Conservation (phyloP, 139 green algal genomes). For the Ulvella scutata region DNA sequence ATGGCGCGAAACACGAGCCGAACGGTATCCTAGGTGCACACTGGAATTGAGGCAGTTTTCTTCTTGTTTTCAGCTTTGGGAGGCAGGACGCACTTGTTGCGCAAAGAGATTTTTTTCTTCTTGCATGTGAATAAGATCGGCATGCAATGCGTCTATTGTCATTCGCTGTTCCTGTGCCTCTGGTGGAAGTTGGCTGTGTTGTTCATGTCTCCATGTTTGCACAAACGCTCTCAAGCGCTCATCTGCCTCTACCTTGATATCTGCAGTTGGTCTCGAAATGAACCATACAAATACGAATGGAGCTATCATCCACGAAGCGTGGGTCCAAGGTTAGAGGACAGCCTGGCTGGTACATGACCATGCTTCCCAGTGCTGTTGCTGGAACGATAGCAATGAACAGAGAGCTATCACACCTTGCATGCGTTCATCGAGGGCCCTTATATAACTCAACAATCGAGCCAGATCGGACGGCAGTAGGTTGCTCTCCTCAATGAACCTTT, state of each 20-base stretch:
- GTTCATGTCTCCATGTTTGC: neutral
- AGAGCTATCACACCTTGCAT: conserved; percentile 27
- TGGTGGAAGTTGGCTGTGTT: neutral
- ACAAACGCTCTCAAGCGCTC: neutral
- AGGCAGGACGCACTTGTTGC: neutral
- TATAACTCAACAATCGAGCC: conserved; percentile 47
- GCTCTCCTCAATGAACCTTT: conserved; percentile 53
- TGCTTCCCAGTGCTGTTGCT: too few species aligned
- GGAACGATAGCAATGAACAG: too few species aligned
- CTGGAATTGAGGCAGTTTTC: too few species aligned
- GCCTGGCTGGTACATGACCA: too few species aligned
- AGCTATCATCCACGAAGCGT: too few species aligned
- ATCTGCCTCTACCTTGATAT: neutral
- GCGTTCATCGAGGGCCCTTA: conserved; percentile 53
- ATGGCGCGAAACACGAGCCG: too few species aligned
- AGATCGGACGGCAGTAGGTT: conserved; percentile 43
- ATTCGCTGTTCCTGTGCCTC: neutral
- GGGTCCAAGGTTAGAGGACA: too few species aligned
- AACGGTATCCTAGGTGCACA: too few species aligned
- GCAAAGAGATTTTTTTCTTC: neutral
- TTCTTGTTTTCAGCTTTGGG: too few species aligned
- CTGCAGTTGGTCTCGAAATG: neutral
- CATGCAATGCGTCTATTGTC: neutral
- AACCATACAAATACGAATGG: too few species aligned
- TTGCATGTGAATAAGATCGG: neutral